Conservation (phyloP, 2,329 filamentous ascomycete genomes). For the Stagonosporopsis chrysanthemi region DNA sequence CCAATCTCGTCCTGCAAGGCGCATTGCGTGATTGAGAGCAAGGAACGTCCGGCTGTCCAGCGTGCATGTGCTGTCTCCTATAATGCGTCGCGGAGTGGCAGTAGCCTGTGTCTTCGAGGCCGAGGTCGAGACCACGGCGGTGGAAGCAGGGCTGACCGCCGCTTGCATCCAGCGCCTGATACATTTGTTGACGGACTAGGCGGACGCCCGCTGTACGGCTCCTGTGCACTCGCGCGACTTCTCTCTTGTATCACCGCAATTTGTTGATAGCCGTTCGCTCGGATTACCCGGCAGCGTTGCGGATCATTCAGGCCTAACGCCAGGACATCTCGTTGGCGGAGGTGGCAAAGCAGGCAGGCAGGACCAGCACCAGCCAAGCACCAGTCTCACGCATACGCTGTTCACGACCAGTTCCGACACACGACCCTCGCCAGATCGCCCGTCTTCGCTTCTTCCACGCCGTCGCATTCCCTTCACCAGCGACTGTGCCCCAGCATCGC, state of each 20-base stretch:
- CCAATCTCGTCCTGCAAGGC: slow-evolving; percentile 14
- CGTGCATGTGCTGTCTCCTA: slow-evolving; percentile 20
- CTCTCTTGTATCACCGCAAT: slow-evolving; percentile 1
- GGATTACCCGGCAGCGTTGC: slow-evolving; percentile 26
- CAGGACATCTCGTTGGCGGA: slow-evolving; percentile 23
- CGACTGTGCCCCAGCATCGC: slow-evolving; percentile 1
- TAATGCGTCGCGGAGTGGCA: slow-evolving; percentile 13
- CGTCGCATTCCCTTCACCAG: slow-evolving; percentile 17
- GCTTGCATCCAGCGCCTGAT: slow-evolving; percentile 7
- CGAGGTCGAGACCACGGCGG: slow-evolving; percentile 7
- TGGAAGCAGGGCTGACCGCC: slow-evolving; percentile 12
- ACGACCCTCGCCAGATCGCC: slow-evolving; percentile 17
- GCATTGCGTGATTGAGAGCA: slow-evolving; percentile 5
- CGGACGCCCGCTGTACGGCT: slow-evolving; percentile 2
- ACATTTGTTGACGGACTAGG: slow-evolving; percentile 13
- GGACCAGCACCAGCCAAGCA: slow-evolving; percentile 28
- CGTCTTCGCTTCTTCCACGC: slow-evolving; percentile 18
- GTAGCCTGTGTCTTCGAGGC: slow-evolving; percentile 15
- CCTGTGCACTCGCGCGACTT: slow-evolving; percentile 2
- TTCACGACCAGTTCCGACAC: slow-evolving; percentile 19
- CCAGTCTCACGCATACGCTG: slow-evolving; percentile 27
- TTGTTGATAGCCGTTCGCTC: slow-evolving; percentile 15
- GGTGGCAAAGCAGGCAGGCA: slow-evolving; percentile 31
- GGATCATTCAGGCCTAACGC: slow-evolving; percentile 13
- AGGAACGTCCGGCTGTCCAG: slow-evolving; percentile 10